phyloP scores from a whole-genome alignment of 2,329 filamentous ascomycete species.

The Thermoascus crustaceus region DNA sequence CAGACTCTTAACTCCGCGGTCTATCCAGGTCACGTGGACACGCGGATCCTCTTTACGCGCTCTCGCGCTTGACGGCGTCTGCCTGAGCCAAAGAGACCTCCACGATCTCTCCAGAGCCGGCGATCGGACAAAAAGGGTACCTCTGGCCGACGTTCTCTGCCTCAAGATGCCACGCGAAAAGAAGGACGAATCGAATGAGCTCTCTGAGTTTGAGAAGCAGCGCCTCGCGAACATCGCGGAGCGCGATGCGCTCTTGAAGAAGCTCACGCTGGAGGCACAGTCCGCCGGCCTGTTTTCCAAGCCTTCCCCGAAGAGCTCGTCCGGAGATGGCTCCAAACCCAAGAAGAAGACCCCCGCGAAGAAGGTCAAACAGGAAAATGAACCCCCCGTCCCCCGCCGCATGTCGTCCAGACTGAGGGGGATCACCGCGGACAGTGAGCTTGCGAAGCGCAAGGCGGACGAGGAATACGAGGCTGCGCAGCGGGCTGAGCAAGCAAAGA shows the following conservation, averaged over 20 bases:
- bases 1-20: too few relatives aligned
- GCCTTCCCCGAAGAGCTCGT: constrained; percentile 42
- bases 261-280: constrained; percentile 60
- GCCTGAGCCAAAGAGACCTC: too few relatives aligned
- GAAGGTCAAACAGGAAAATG: constrained; percentile 56
- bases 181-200: constrained; percentile 38
- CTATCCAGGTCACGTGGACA: too few relatives aligned
- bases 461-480: constrained; percentile 51
- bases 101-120: too few relatives aligned
- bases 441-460: constrained; percentile 60
- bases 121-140: too few relatives aligned
- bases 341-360: constrained; percentile 43
- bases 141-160: too few relatives aligned
- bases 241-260: constrained; percentile 73
- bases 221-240: constrained; percentile 79
- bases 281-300: constrained; percentile 59
- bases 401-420: constrained; percentile 56
- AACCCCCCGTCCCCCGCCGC: constrained; percentile 47
- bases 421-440: constrained; percentile 58
- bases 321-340: constrained; percentile 41
- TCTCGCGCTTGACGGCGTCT: too few relatives aligned
- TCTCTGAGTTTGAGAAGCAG: constrained; percentile 82
- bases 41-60: too few relatives aligned
- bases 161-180: constrained; percentile 39
- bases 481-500: constrained; percentile 53